Evolutionary conservation across 2,329 filamentous ascomycete species (phyloP).

Genomic region (Trichoderma sp.): DNA sequence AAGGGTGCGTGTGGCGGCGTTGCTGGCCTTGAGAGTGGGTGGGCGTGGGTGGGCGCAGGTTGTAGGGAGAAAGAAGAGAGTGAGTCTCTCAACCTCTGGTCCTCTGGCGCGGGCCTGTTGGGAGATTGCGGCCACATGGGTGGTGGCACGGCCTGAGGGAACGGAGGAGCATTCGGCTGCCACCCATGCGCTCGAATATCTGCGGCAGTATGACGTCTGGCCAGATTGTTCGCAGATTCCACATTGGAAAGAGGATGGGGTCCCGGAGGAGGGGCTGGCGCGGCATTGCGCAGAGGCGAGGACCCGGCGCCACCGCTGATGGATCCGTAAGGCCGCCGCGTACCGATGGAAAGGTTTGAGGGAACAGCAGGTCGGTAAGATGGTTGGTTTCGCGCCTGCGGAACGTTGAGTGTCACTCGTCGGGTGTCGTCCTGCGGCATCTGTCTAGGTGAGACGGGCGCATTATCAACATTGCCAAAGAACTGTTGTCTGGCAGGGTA

Average conservation of each 20-base stretch:
- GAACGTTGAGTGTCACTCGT: constrained; percentile 66
- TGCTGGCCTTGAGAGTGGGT: constrained; percentile 54
- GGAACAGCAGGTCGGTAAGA: constrained; percentile 78
- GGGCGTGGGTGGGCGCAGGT: constrained; percentile 41
- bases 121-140: constrained; percentile 59
- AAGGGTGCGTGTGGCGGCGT: constrained; percentile 52
- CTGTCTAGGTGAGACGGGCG: constrained; percentile 85
- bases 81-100: constrained; percentile 59
- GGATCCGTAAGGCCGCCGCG: constrained; percentile 81
- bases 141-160: constrained; percentile 59
- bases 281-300: constrained; percentile 71
- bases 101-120: constrained; percentile 51
- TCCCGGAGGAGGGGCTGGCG: constrained; percentile 63
- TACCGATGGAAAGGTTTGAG: constrained; percentile 76
- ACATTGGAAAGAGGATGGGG: constrained; percentile 67
- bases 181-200: constrained; percentile 90
- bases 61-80: constrained; percentile 58
- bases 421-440: constrained; percentile 82
- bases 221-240: constrained; percentile 67
- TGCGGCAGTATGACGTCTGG: constrained; percentile 87
- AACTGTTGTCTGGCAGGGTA: constrained; percentile 68
- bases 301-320: constrained; percentile 73
- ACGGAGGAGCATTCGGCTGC: constrained; percentile 65
- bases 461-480: constrained; percentile 68
- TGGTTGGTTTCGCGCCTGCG: constrained; percentile 59